These are phyloP conservation scores for Aureobasidium sp. DNA, from an alignment of 2,329 filamentous ascomycete species.

Conservation along the genomic window DNA sequence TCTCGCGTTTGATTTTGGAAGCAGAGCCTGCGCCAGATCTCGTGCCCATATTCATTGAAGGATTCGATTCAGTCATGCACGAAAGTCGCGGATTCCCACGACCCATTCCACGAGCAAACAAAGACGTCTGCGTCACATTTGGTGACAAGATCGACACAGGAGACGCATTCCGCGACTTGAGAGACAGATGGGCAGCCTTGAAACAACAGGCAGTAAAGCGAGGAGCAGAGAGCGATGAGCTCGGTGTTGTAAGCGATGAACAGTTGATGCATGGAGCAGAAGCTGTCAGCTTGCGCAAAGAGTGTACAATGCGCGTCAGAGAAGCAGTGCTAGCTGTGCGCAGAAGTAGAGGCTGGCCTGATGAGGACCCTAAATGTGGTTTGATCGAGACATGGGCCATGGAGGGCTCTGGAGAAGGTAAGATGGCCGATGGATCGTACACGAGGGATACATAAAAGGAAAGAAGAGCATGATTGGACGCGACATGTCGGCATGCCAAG, in stretches of 20 bases:
- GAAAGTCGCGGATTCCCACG: slow-evolving; percentile 73
- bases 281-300: slow-evolving; percentile 66
- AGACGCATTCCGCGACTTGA: slow-evolving; percentile 67
- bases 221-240: slow-evolving; percentile 23
- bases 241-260: slow-evolving; percentile 60
- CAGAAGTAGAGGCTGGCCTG: slow-evolving; percentile 62
- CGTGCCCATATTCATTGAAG: slow-evolving; percentile 90
- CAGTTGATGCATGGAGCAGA: slow-evolving; percentile 63
- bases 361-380: slow-evolving; percentile 70
- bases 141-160: slow-evolving; percentile 72
- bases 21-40: slow-evolving; percentile 79
- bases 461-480: slow-evolving; percentile 11
- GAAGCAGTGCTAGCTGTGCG: slow-evolving; percentile 75
- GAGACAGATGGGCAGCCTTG: slow-evolving; percentile 66
- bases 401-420: slow-evolving; percentile 47
- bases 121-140: slow-evolving; percentile 66
- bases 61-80: slow-evolving; percentile 80
- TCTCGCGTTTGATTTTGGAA: slow-evolving; percentile 86
- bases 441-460: slow-evolving; percentile 46
- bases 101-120: slow-evolving; percentile 68
- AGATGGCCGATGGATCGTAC: slow-evolving; percentile 55
- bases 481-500: not conserved
- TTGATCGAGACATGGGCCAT: slow-evolving; percentile 73
- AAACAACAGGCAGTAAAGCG: slow-evolving; percentile 44
- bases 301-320: slow-evolving; percentile 71